Evolutionary conservation across 2,329 filamentous ascomycete species (phyloP).

Genomic region (Ascosphaera apis): DNA sequence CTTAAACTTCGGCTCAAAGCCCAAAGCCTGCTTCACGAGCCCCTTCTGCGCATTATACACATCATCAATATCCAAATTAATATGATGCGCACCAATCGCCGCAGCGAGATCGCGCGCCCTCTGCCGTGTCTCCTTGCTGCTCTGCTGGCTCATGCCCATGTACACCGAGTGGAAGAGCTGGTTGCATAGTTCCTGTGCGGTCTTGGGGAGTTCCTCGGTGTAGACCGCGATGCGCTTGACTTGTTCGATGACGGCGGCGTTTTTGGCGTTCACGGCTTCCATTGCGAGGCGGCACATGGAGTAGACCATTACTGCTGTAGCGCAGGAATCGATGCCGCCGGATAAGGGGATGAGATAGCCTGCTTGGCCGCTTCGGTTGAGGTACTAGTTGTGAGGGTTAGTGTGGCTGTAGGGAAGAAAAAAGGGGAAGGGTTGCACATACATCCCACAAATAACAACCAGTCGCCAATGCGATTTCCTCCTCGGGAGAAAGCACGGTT

Average conservation of each 20-base stretch:
- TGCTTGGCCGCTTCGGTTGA: slow-evolving; percentile 4
- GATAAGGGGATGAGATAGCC: slow-evolving; percentile 14
- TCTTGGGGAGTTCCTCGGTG: slow-evolving; percentile 25
- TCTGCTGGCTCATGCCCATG: slow-evolving; percentile 45
- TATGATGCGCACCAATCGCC: slow-evolving; percentile 45
- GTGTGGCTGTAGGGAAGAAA: too few relatives aligned
- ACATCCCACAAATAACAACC: slow-evolving; percentile 12
- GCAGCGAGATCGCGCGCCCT: slow-evolving; percentile 36
- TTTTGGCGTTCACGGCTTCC: slow-evolving; percentile 9
- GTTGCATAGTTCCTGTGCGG: slow-evolving; percentile 33
- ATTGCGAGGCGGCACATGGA: slow-evolving; percentile 13
- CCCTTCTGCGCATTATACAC: slow-evolving; percentile 22
- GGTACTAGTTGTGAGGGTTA: not conserved
- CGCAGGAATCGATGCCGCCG: slow-evolving; percentile 14
- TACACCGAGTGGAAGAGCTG: slow-evolving; percentile 37
- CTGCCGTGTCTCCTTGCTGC: slow-evolving; percentile 38
- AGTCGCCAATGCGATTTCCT: slow-evolving; percentile 9
- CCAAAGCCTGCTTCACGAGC: slow-evolving; percentile 23
- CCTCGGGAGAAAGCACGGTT: slow-evolving; percentile 8
- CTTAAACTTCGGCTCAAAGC: slow-evolving; percentile 36
- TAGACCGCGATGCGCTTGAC: slow-evolving; percentile 16
- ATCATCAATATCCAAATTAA: slow-evolving; percentile 48
- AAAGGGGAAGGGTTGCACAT: not conserved
- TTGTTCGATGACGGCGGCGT: slow-evolving; percentile 10
- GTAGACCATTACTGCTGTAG: slow-evolving; percentile 12